phyloP scores from a whole-genome alignment of 1,139 yeast species.

The Candida labiduridarum region DNA sequence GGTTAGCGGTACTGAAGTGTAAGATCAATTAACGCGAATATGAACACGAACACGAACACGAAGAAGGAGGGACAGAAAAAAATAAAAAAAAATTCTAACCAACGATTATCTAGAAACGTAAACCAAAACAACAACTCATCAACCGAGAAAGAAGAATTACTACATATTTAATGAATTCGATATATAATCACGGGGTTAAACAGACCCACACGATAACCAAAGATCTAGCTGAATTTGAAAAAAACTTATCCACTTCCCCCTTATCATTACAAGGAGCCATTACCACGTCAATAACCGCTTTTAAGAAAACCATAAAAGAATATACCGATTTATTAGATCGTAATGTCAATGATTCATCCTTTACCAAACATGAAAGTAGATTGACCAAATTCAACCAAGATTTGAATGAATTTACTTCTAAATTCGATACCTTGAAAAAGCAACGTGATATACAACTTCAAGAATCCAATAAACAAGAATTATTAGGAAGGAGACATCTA shows the following conservation, averaged over 20 bases:
- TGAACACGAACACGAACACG: slow-evolving; percentile 1
- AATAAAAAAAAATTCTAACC: slow-evolving; percentile 2
- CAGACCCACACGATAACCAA: slow-evolving; percentile 74
- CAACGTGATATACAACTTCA: slow-evolving; percentile 64
- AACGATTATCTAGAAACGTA: slow-evolving; percentile 1
- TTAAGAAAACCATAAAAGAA: slow-evolving; percentile 76
- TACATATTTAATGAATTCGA: slow-evolving; percentile 56
- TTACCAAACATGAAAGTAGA: slow-evolving; percentile 65
- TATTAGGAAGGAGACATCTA: slow-evolving; percentile 56
- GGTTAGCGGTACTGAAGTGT: too few relatives aligned
- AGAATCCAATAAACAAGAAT: slow-evolving; percentile 57
- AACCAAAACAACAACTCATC: not conserved
- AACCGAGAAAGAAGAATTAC: not conserved
- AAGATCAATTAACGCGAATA: not conserved
- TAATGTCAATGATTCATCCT: slow-evolving; percentile 57
- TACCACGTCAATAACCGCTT: slow-evolving; percentile 76
- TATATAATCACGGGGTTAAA: slow-evolving; percentile 86
- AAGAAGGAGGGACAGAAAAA: not conserved
- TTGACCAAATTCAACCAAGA: slow-evolving; percentile 64
- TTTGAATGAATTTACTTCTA: slow-evolving; percentile 52
- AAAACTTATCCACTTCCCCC: slow-evolving; percentile 68
- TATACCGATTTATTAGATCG: slow-evolving; percentile 67
- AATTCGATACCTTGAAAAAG: slow-evolving; percentile 63
- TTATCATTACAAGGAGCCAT: slow-evolving; percentile 81
- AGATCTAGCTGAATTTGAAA: slow-evolving; percentile 70